Conservation (phyloP, 2,329 filamentous ascomycete species). For the Colletotrichum graminicola region DNA sequence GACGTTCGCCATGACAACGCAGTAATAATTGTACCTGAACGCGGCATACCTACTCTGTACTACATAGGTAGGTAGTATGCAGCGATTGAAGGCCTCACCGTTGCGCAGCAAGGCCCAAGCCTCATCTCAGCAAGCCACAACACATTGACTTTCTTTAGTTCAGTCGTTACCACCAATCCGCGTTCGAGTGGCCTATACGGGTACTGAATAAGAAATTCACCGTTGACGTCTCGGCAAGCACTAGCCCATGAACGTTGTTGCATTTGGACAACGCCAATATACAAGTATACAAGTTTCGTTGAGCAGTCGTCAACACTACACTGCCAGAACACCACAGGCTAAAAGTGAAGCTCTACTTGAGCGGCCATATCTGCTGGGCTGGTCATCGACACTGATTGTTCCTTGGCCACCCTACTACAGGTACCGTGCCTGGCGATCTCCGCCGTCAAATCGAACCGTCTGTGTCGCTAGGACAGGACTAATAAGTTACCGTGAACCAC, state of each 20-base stretch:
- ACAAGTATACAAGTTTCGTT: not conserved
- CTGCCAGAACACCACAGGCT: not conserved
- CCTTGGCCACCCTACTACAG: not conserved
- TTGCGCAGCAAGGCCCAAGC: conserved; percentile 10
- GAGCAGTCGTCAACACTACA: not conserved
- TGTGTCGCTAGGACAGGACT: not conserved
- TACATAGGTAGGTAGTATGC: too few relatives aligned
- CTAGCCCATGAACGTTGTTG: conserved; percentile 11
- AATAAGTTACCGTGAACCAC: not conserved
- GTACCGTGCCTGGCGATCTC: conserved; percentile 15
- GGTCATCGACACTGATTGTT: not conserved
- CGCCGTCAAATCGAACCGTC: not conserved
- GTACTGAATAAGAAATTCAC: conserved; percentile 24
- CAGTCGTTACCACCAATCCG: not conserved
- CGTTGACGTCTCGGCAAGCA: conserved; percentile 29
- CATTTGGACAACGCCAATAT: conserved; percentile 2
- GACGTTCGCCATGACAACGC: conserved; percentile 21
- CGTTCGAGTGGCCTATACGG: conserved; percentile 4
- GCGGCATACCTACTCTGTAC: not conserved
- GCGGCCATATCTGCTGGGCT: not conserved
- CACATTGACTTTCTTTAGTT: not conserved
- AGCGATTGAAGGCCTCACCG: conserved; percentile 17
- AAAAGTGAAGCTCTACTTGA: not conserved
- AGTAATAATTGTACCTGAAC: not conserved
- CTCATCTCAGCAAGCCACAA: conserved; percentile 10